Conservation (phyloP, 768 basidiomycete species). For the Rhodosporidiobolus sp. region DNA sequence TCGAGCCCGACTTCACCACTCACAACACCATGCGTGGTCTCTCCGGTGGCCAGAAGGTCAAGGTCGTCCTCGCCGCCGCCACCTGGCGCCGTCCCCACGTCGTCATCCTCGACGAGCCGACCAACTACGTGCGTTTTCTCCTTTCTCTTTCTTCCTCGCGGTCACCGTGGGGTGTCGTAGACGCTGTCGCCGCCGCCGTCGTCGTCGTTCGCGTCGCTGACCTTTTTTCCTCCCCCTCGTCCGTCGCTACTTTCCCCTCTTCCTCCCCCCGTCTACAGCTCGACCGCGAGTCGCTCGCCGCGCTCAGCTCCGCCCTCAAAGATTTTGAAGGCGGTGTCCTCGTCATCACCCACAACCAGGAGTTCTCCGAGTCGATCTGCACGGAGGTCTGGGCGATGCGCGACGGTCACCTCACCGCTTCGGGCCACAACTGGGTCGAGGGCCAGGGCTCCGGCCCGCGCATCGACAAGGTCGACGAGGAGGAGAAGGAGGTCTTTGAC, state of each 20-base stretch:
- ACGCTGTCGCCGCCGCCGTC: neutral
- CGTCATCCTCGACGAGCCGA: conserved; percentile 84
- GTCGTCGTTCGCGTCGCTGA: no score
- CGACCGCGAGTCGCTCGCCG: conserved; percentile 98
- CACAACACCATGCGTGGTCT: conserved; percentile 99
- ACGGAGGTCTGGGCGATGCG: conserved; percentile 99
- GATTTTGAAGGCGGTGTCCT: conserved; percentile 87
- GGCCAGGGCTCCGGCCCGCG: conserved; percentile 92
- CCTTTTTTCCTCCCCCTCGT: no score
- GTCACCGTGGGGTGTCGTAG: no score
- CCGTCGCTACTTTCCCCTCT: no score
- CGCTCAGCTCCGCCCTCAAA: conserved; percentile 96
- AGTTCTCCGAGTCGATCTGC: conserved; percentile 99
- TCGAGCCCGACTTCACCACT: conserved; percentile 96
- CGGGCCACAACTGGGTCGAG: conserved; percentile 99
- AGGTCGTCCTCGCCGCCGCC: conserved; percentile 73
- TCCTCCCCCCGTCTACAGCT: conserved; percentile 51
- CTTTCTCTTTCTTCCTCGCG: neutral
- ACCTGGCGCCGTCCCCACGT: conserved; percentile 97
- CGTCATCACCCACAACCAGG: conserved; percentile 54
- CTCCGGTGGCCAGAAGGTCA: conserved; percentile 97
- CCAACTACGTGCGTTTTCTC: conserved; percentile 70
- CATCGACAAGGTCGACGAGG: conserved; percentile 89
- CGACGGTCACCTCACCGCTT: conserved; percentile 90
- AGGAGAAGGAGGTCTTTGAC: conserved; percentile 87